These are phyloP conservation scores for Phaeosphaeriaceae sp. DNA, from an alignment of 2,329 filamentous ascomycete species.

Conservation along the genomic window DNA sequence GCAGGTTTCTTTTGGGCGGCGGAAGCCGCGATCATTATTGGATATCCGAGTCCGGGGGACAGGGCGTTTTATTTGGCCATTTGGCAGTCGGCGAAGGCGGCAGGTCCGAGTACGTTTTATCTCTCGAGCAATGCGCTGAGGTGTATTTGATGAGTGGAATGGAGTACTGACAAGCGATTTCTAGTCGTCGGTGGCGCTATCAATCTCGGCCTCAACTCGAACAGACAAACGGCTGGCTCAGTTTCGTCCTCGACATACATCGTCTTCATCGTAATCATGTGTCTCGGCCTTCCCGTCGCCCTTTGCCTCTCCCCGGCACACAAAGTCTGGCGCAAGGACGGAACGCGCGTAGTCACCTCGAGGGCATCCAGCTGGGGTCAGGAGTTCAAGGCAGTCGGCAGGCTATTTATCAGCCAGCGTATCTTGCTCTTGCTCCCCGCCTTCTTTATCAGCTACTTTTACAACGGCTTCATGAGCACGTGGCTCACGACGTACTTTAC, in stretches of 20 bases:
- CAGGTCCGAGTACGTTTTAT: slow-evolving; percentile 35
- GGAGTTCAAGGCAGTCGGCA: slow-evolving; percentile 41
- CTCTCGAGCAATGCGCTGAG: not conserved
- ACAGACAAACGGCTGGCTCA: slow-evolving; percentile 47
- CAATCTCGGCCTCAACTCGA: slow-evolving; percentile 57
- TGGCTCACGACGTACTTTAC: slow-evolving; percentile 47
- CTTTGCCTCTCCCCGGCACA: slow-evolving; percentile 55
- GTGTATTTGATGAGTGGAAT: not conserved
- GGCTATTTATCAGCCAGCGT: slow-evolving; percentile 37
- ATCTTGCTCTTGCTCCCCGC: slow-evolving; percentile 43
- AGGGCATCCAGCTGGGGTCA: slow-evolving; percentile 30
- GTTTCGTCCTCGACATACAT: slow-evolving; percentile 52
- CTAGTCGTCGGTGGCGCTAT: slow-evolving; percentile 59
- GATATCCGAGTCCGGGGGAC: slow-evolving; percentile 48
- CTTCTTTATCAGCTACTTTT: slow-evolving; percentile 50
- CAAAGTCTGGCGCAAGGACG: slow-evolving; percentile 54
- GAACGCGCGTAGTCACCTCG: slow-evolving; percentile 40
- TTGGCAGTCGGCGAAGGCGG: slow-evolving; percentile 45
- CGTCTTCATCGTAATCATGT: slow-evolving; percentile 57
- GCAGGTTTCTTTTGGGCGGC: slow-evolving; percentile 54
- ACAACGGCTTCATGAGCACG: slow-evolving; percentile 46
- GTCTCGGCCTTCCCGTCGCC: slow-evolving; percentile 52
- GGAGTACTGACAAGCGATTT: not conserved
- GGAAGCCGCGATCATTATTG: slow-evolving; percentile 51
- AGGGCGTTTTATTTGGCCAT: slow-evolving; percentile 46